Percentiles rank a stretch among this genome's conserved stretches.
Evolutionary conservation across 2,329 filamentous ascomycete species (phyloP).

Genomic region (Talaromyces sp.): DNA sequence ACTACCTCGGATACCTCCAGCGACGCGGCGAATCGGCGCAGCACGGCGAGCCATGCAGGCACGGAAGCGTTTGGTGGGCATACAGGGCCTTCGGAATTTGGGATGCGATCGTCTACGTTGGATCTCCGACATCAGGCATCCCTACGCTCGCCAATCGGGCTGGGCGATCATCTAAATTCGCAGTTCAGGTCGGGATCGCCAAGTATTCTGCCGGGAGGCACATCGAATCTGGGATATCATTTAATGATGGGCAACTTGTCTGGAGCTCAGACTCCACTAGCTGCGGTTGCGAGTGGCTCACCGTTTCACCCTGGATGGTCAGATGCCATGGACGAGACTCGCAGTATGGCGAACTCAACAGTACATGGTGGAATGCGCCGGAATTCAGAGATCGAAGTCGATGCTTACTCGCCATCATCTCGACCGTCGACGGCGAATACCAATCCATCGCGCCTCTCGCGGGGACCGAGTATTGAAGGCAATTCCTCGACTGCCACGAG

Average conservation of each 20-base stretch:
- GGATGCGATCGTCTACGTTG: constrained; percentile 22
- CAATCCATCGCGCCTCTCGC: constrained; percentile 24
- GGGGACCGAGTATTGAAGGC: constrained; percentile 15
- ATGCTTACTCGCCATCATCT: constrained; percentile 35
- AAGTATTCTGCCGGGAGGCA: constrained; percentile 42
- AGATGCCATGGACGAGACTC: constrained; percentile 17
- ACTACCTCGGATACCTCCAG: constrained; percentile 34
- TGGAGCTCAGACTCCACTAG: constrained; percentile 44
- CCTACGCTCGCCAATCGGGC: constrained; percentile 30
- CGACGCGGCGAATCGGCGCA: constrained; percentile 14
- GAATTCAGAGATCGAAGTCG: constrained; percentile 28
- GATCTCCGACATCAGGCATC: constrained; percentile 26
- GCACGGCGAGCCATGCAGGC: not conserved
- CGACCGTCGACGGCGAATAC: constrained; percentile 41
- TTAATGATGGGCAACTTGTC: constrained; percentile 45
- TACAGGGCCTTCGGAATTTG: constrained; percentile 25
- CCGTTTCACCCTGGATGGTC: constrained; percentile 36
- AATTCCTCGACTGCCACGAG: constrained; percentile 15
- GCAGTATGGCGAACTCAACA: not conserved
- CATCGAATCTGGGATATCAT: constrained; percentile 46
- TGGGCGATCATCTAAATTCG: constrained; percentile 34
- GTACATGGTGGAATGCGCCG: constrained; percentile 14
- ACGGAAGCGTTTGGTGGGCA: constrained; percentile 6
- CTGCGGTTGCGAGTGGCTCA: constrained; percentile 40
- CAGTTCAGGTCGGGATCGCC: constrained; percentile 43